phyloP scores from a whole-genome alignment of 441 rosid species.

The Euphorbia schlechtendalii region DNA sequence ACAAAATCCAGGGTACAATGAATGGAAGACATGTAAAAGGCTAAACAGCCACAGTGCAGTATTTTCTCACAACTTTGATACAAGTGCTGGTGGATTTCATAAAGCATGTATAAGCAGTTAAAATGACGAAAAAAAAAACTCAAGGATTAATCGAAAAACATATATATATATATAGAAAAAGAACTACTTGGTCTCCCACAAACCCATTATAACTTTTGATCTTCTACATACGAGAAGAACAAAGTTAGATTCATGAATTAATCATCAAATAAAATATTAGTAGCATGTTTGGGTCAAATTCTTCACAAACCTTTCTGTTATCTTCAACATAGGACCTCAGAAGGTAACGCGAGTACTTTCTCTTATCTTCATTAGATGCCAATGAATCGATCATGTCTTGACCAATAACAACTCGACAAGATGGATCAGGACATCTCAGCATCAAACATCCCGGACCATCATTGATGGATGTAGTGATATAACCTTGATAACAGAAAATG shows the following conservation, averaged over 20 bases:
- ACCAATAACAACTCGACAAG: constrained; percentile 75
- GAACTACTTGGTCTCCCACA: not conserved
- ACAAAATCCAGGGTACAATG: not conserved
- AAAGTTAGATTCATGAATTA: not conserved
- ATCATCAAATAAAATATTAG: not conserved
- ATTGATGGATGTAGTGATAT: constrained; percentile 63
- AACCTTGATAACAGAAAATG: constrained; percentile 29
- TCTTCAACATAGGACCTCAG: constrained; percentile 86
- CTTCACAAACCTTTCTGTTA: constrained; percentile 60
- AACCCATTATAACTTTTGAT: not conserved
- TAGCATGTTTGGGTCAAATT: not conserved
- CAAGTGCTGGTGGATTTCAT: not conserved
- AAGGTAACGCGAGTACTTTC: constrained; percentile 66
- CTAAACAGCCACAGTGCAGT: not conserved
- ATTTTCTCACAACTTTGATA: not conserved
- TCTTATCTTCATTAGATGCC: constrained; percentile 57
- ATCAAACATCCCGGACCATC: constrained; percentile 96
- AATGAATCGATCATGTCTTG: constrained; percentile 65
- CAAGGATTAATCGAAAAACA: not conserved
- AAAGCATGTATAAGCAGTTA: not conserved
- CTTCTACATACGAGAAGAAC: not conserved
- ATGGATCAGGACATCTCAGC: constrained; percentile 91
- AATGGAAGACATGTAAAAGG: not conserved
- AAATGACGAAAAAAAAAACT: not conserved
- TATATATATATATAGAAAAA: not conserved